Evolutionary conservation across 345 rosid species (phyloP).

Genomic region (Brassica rapa): DNA sequence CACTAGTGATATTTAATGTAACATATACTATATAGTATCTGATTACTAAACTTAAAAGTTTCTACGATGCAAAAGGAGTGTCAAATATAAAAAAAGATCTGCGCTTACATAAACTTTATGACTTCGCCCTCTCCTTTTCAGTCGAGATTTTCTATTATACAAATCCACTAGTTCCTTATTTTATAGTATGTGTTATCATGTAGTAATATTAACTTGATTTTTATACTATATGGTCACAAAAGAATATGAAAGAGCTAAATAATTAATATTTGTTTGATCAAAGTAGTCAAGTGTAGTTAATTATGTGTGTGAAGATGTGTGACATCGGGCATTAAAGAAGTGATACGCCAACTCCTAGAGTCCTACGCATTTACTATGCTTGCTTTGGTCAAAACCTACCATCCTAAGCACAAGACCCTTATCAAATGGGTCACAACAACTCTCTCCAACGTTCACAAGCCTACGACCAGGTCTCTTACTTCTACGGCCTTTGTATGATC

Average conservation of each 20-base stretch:
- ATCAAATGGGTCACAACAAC: background rate
- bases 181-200: background rate
- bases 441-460: background rate
- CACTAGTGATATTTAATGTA: background rate
- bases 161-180: background rate
- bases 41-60: too few relatives aligned
- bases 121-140: too few relatives aligned
- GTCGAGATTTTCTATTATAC: background rate
- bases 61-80: background rate
- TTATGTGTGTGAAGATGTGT: conserved; percentile 37
- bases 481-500: background rate
- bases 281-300: background rate
- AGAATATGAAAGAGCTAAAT: conserved; percentile 5
- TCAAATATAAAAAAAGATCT: background rate
- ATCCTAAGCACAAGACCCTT: background rate
- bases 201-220: background rate
- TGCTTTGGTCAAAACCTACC: conserved; percentile 26
- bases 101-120: background rate
- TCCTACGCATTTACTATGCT: conserved; percentile 10
- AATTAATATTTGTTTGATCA: conserved; percentile 21
- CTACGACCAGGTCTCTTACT: background rate
- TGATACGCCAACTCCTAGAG: conserved; percentile 6
- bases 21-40: too few relatives aligned
- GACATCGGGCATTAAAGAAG: background rate
- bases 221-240: background rate